These are phyloP conservation scores for Boletus speciosus DNA, from an alignment of 768 basidiomycete species.

Conservation along the genomic window DNA sequence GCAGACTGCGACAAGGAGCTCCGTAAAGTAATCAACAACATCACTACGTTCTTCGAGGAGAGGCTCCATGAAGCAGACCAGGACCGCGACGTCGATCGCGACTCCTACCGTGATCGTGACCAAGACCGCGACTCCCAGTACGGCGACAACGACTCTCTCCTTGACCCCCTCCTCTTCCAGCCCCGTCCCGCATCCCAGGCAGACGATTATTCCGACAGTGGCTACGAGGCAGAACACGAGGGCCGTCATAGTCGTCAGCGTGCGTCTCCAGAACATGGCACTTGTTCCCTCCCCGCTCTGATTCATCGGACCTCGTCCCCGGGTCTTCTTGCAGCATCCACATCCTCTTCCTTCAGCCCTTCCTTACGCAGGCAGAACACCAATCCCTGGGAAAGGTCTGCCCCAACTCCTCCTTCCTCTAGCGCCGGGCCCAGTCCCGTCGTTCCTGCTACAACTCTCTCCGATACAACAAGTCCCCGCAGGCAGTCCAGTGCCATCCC, in stretches of 20 bases:
- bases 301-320: constrained; percentile 55
- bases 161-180: constrained; percentile 60
- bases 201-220: constrained; percentile 79
- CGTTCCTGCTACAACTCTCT: constrained; percentile 55
- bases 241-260: constrained; percentile 70
- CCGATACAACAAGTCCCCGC: constrained; percentile 63
- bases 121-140: constrained; percentile 56
- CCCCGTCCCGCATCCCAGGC: constrained; percentile 53
- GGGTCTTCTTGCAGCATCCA: constrained; percentile 59
- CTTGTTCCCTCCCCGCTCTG: constrained; percentile 39
- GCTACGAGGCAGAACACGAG: constrained; percentile 70
- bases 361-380: constrained; percentile 64
- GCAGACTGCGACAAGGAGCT: constrained; percentile 96
- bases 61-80: constrained; percentile 75
- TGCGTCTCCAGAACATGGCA: constrained; percentile 56
- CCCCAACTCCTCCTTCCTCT: constrained; percentile 48
- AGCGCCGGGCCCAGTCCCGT: constrained; percentile 59
- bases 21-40: constrained; percentile 87
- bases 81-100: constrained; percentile 59
- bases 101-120: constrained; percentile 45
- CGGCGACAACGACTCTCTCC: constrained; percentile 52
- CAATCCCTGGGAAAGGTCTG: constrained; percentile 62
- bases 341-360: constrained; percentile 60
- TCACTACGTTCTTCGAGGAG: constrained; percentile 94
- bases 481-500: constrained; percentile 52